Evolutionary conservation across 164 flowering plant species (phyloP), one percentile per base, ranked within the genome.

Genomic region (Vitis labrusca): DNA sequence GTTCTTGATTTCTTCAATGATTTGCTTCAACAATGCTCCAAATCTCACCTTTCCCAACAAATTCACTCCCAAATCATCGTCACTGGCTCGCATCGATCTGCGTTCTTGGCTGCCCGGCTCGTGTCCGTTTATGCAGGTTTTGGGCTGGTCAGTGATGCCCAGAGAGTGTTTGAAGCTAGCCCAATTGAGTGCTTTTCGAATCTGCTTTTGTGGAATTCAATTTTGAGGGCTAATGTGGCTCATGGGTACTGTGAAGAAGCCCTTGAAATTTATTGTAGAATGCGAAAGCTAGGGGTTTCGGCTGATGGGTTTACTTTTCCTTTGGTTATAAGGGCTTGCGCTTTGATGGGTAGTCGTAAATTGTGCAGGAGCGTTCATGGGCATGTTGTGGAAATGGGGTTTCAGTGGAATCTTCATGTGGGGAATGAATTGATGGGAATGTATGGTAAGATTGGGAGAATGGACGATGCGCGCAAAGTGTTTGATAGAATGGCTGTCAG

Each of bases 251-350:
- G 59, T 68, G 73, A 66, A 57, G 77, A 82, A 70, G 80, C 82
- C 3, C 51, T 87, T n/a, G 37, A 70, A 57, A 58, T 91, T 58
- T 91, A 87, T 78, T 16, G 55, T 14, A 61, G 64, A 72, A 91
- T 93, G 94, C 66, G 78, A 17, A 74, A 74, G 9, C 29, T 62
- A 47, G 77, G 86, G 9, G 64, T 85, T 74, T 53, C 8, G 37
- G 79, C 84, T 6, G 97, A 93, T 81, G 88, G 87, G 54, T 91
- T 88, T 72, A 89, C 88, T 51, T 84, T 85, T 49, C 95, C 97
- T 23, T 66, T 93, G 73, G 81, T 86, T 63, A 50, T 90, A 12
- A 82, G 86, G 77, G 95, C 90, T 32, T 90, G 85, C 78, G 72
- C 79, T 62, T 66, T 67, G 19, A 62, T 76, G 37, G 85, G 82